Base-by-base conservation (phyloP, 2,329 filamentous ascomycete genomes). In the Colletotrichum karsti region DNA sequence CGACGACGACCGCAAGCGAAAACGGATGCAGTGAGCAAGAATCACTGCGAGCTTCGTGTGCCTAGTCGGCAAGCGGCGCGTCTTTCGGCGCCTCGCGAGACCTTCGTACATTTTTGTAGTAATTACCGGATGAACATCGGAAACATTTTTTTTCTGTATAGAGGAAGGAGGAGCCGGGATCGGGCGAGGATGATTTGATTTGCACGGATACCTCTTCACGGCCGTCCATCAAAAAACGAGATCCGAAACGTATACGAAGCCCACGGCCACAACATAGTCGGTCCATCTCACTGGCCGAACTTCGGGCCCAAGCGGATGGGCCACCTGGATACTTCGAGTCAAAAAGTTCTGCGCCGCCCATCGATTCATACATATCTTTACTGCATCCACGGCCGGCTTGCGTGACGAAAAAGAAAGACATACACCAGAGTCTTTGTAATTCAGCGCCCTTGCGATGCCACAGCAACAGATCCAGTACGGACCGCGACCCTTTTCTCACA, bases 1-100 rank as follows among this genome's bases (percentile, higher is more conserved):
- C 22, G 87, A 90, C 22, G 87, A 88, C 10, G 87, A 89, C 71
- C 82, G 87, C 48, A 91, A 91, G 76, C 83, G 89, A 64, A 91
- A 91, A 77, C 83, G 89, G 61, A 78, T 90, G 72, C 82, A 86
- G 72, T 88, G 72, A 75, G 13, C 50, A 9, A 7, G 13, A 12
- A 7, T 42, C 18, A 42, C 18, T n/a, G 39, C 39, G 18, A 44
- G 18, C 9, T 44, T 39, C 26, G 20, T 42, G 42, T 9, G n/a
- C 28, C 7, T 9, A 30, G 24, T 42, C 46, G n/a, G 46, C 20
- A 33, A 20, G 41, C 26, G 56, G 39, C 58, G 48, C 48, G 33
- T 26, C 12, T 46, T 22, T 42, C 39, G 54, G 9, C 20, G 35
- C 8, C 35, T 24, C 3, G 51, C 22, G 51, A 48, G 44, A 46